These are phyloP conservation scores for Fraxinus sp. DNA, from an alignment of 305 asterid genomes.

Conservation along the genomic window DNA sequence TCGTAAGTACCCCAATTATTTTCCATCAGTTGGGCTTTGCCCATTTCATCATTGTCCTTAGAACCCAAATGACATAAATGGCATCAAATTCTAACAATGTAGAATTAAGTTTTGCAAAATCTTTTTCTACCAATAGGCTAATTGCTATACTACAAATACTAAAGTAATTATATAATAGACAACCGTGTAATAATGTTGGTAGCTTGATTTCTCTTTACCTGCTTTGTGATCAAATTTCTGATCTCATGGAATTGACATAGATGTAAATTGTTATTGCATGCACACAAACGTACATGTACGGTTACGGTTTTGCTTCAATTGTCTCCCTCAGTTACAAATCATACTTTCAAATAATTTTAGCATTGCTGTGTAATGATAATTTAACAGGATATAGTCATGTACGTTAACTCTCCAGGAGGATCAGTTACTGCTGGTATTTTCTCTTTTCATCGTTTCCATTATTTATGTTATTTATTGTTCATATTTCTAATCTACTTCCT, in stretches of 20 bases:
- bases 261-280: background rate
- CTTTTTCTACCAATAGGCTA: background rate
- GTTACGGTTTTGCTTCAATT: background rate
- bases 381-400: constrained; percentile 82
- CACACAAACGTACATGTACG: background rate
- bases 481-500: constrained; percentile 23
- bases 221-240: constrained; percentile 1
- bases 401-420: constrained; percentile 93
- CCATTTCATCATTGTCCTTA: no score
- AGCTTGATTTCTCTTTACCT: background rate
- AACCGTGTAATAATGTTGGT: background rate
- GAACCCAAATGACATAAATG: no score
- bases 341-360: background rate
- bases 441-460: background rate
- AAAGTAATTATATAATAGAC: background rate
- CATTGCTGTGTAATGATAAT: constrained; percentile 12
- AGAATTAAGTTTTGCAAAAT: background rate
- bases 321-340: constrained; percentile 7
- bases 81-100: no score
- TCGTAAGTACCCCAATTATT: no score
- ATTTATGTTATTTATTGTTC: background rate
- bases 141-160: background rate
- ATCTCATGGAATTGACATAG: background rate
- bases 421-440: constrained; percentile 83
- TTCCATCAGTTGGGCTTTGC: no score